phyloP scores from a whole-genome alignment of 164 flowering plant genomes.

The Tinospora cordifolia region DNA sequence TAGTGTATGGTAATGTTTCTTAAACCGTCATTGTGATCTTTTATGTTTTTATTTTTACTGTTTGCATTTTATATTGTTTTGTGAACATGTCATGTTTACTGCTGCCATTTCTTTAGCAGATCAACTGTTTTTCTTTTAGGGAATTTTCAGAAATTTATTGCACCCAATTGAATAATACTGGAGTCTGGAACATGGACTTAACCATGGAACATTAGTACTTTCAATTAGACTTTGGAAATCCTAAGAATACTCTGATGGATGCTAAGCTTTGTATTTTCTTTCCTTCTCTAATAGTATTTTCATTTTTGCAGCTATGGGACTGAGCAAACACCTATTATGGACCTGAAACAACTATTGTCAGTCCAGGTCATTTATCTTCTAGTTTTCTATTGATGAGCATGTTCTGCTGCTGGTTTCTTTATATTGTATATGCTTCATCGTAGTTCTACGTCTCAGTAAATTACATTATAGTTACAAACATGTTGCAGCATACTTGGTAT shows the following conservation, averaged over 20 bases:
- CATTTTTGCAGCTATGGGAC: constrained; percentile 78
- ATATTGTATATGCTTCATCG: neutral
- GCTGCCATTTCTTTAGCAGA: neutral
- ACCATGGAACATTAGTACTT: neutral
- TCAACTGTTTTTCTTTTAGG: neutral
- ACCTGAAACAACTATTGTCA: constrained; percentile 39
- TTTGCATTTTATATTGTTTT: neutral
- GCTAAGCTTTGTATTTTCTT: neutral
- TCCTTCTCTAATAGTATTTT: constrained; percentile 13
- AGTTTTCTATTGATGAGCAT: neutral
- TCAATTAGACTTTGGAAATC: neutral
- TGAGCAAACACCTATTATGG: constrained; percentile 58
- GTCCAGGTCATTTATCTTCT: constrained; percentile 35
- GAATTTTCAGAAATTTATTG: neutral
- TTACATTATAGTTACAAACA: no score
- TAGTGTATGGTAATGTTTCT: constrained; percentile 68
- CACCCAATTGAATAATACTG: neutral
- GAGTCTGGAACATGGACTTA: neutral
- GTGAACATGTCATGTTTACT: neutral
- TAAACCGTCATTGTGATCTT: neutral
- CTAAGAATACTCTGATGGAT: neutral
- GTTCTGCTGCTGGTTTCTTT: neutral
- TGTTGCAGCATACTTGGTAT: neutral
- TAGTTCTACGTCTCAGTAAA: neutral
- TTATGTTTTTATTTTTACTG: neutral